Percentiles rank a stretch among this genome's conserved stretches.
phyloP scores from a whole-genome alignment of 352 stramenopile genomes.

The Phytophthora macrochlamydospora region DNA sequence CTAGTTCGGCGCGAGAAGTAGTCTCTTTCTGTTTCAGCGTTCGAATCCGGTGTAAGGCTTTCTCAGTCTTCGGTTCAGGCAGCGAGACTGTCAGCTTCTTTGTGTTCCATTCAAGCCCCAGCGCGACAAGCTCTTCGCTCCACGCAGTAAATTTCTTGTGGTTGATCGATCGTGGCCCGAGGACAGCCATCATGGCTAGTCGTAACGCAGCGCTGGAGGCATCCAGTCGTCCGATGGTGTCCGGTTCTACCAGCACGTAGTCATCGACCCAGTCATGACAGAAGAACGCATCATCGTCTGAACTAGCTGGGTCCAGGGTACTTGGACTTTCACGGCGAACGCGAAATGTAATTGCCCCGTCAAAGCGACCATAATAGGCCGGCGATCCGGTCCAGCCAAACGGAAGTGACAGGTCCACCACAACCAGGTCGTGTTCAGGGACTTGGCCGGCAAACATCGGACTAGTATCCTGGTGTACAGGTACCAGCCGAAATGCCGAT shows the following conservation, averaged over 20 bases:
- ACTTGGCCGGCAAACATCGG: not conserved
- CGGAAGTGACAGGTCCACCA: conserved; percentile 3
- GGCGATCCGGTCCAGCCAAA: conserved; percentile 8
- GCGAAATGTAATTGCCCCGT: not conserved
- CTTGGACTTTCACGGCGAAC: conserved; percentile 4
- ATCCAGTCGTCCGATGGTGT: not conserved
- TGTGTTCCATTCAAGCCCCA: conserved; percentile 10
- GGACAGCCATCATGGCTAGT: not conserved
- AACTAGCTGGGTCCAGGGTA: not conserved
- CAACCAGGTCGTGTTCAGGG: not conserved
- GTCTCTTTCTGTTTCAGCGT: not conserved
- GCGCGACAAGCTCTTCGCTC: not conserved
- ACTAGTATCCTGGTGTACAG: not conserved
- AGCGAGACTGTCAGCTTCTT: not conserved
- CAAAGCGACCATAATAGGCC: not conserved
- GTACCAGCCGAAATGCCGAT: not conserved
- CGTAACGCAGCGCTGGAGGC: not conserved
- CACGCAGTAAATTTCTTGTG: conserved; percentile 10
- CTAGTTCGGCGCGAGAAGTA: not conserved
- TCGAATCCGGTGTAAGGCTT: too few relatives aligned
- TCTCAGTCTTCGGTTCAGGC: too few relatives aligned
- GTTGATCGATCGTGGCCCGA: conserved; percentile 5
- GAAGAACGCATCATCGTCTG: conserved; percentile 1
- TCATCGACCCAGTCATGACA: conserved; percentile 13
- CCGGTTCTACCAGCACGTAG: conserved; percentile 4